Base-by-base conservation (phyloP, 139 green algal genomes). In the Picochlorum sp. region DNA sequence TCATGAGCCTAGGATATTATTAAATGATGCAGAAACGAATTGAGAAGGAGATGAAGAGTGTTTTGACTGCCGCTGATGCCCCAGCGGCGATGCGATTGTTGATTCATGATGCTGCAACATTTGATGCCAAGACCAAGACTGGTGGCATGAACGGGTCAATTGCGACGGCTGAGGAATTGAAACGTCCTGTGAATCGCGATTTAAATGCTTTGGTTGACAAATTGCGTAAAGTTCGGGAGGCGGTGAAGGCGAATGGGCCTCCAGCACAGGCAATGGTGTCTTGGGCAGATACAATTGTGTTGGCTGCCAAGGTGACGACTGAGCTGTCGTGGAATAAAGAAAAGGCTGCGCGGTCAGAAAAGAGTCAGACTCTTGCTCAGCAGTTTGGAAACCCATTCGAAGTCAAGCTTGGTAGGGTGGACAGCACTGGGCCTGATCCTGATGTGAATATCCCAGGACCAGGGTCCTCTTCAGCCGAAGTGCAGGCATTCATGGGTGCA, bases 81-180 rank as follows among this genome's bases (percentile, higher is more conserved):
- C 23, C 72, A 4, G 47, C n/a, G 0, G 68, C 65, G 18, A 49
- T 90, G 66, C 69, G 78, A 6, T 73, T 91, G 44, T 71, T 90
- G 41, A 51, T 95, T 6, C 61, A 82, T 44, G 87, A 95, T 61
- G 88, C 87, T 4, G 77, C 51, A 8, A 89, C 81, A 0, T 94
- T 85, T 62, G 84, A 95, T 61, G 37, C 68, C 2, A 71, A 45
- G 2, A 85, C 75, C 49, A 81, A 82, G 58, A 89, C 77, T 0
- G 88, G 88, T 41, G 88, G 88, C 28, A 49, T 85, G 10, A 80
- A 94, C 52, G 88, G 87, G 9, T 90, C 83, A 46, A 84, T 94
- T 28, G 58, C 87, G 3, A 60, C 82, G 16, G 68, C 73, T n/a
- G 84, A 89, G 57, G 87, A 94, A 77, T 62, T 87, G 41, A 45